Conservation (phyloP, 1,284 basidiomycete species). For the Sporisorium graminicola region DNA sequence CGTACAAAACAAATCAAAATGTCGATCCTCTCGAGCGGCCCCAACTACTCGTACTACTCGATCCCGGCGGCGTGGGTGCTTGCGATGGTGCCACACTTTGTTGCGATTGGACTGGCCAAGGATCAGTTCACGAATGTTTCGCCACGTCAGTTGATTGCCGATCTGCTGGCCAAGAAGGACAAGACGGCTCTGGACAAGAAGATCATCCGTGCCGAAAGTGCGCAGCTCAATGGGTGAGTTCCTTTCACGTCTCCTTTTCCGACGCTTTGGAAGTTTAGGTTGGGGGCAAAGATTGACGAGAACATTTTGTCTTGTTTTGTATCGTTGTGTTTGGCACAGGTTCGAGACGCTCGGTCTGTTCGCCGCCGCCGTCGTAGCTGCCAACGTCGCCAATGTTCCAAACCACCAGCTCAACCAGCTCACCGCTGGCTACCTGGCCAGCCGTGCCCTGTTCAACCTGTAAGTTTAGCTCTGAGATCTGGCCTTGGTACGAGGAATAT, state of each 20-base stretch:
- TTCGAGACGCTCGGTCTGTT: constrained; percentile 46
- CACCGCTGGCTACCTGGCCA: constrained; percentile 49
- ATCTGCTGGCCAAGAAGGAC: constrained; percentile 42
- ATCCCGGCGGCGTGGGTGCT: constrained; percentile 43
- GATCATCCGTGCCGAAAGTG: constrained; percentile 45
- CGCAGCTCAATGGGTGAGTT: constrained; percentile 36
- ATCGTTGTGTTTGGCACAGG: background rate
- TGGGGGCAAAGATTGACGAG: background rate
- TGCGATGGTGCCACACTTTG: constrained; percentile 37
- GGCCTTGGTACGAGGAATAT: background rate
- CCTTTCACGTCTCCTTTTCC: too few species aligned
- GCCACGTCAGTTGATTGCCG: constrained; percentile 43
- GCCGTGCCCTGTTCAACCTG: constrained; percentile 54
- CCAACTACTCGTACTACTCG: constrained; percentile 47
- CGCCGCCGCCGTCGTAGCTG: constrained; percentile 51
- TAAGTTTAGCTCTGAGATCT: constrained; percentile 15
- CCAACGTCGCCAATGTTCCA: constrained; percentile 58
- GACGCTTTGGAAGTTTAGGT: background rate
- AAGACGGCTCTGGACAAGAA: constrained; percentile 42
- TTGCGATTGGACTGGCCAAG: constrained; percentile 14
- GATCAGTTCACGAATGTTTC: constrained; percentile 32
- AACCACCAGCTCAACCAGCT: constrained; percentile 50
- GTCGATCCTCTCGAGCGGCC: constrained; percentile 24
- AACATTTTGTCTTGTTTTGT: background rate
- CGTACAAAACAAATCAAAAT: constrained; percentile 10